Percentiles rank a stretch among this genome's conserved stretches.
phyloP scores from a whole-genome alignment of 495 filamentous ascomycete species.

The Talaromyces wortmannii region DNA sequence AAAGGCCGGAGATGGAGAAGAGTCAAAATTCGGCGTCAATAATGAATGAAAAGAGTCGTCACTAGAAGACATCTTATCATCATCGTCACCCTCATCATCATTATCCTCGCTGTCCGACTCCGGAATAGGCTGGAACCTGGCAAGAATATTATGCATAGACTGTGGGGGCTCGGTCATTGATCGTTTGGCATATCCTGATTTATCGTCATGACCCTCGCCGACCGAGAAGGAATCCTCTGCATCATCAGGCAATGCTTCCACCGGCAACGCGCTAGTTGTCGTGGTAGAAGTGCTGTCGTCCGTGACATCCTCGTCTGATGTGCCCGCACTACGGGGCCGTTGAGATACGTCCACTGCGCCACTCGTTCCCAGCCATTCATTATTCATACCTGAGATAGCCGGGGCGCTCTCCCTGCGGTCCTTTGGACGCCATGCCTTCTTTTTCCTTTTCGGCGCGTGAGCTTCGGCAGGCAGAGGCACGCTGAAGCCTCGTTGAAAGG shows the following conservation, averaged over 20 bases:
- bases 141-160: conserved; percentile 36
- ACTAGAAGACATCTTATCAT: conserved; percentile 45
- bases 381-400: background rate
- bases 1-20: conserved; percentile 41
- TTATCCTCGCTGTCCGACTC: conserved; percentile 24
- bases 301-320: conserved; percentile 26
- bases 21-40: conserved; percentile 37
- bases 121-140: conserved; percentile 33
- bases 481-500: conserved; percentile 70
- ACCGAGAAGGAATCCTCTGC: conserved; percentile 10
- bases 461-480: conserved; percentile 68
- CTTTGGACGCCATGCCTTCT: conserved; percentile 65
- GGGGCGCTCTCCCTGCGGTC: conserved; percentile 34
- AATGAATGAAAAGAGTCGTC: conserved; percentile 58
- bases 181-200: conserved; percentile 5
- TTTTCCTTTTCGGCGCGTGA: conserved; percentile 51
- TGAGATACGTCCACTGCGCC: conserved; percentile 25
- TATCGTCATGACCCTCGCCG: conserved; percentile 3
- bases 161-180: conserved; percentile 32
- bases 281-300: conserved; percentile 28
- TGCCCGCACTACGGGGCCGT: background rate
- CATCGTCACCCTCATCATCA: conserved; percentile 13
- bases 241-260: conserved; percentile 20
- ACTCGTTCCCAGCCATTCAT: conserved; percentile 7
- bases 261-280: conserved; percentile 4